These are phyloP conservation scores for Sarocladium kiliense DNA, from an alignment of 2,329 filamentous ascomycete genomes.

Conservation along the genomic window DNA sequence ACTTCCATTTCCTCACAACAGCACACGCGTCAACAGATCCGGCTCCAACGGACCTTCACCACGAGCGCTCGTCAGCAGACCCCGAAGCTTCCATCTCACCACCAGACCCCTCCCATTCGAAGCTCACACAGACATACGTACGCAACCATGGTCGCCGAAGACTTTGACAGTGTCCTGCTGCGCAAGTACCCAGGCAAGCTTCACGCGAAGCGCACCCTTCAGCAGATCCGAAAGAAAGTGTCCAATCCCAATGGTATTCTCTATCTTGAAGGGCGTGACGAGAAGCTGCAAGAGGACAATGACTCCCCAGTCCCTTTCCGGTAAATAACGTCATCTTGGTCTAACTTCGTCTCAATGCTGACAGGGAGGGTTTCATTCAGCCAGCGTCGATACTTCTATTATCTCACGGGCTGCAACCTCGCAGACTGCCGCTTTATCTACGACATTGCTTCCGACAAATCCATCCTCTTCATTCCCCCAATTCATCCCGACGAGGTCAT, in stretches of 20 bases:
- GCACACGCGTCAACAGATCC: neutral
- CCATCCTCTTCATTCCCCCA: constrained; percentile 87
- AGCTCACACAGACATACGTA: neutral
- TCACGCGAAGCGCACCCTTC: constrained; percentile 78
- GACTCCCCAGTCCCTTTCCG: constrained; percentile 79
- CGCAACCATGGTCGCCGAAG: constrained; percentile 29
- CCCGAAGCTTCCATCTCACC: neutral
- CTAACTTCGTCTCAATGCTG: neutral
- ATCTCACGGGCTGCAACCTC: constrained; percentile 78
- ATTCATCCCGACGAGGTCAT: constrained; percentile 85
- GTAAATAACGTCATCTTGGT: constrained; percentile 33
- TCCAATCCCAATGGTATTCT: constrained; percentile 64
- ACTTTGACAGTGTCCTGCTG: constrained; percentile 49
- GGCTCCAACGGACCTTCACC: neutral
- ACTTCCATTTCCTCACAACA: neutral
- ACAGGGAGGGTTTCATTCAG: constrained; percentile 40
- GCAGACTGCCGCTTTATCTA: constrained; percentile 79
- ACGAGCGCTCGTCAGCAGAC: neutral
- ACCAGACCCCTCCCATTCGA: neutral
- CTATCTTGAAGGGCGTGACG: constrained; percentile 83
- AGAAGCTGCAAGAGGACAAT: constrained; percentile 80
- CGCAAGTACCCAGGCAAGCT: constrained; percentile 77
- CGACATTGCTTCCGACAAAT: constrained; percentile 65
- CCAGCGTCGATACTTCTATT: constrained; percentile 91
- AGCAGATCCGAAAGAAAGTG: constrained; percentile 65